Conservation (phyloP, 352 stramenopile species). For the Blastocystis sp. region DNA sequence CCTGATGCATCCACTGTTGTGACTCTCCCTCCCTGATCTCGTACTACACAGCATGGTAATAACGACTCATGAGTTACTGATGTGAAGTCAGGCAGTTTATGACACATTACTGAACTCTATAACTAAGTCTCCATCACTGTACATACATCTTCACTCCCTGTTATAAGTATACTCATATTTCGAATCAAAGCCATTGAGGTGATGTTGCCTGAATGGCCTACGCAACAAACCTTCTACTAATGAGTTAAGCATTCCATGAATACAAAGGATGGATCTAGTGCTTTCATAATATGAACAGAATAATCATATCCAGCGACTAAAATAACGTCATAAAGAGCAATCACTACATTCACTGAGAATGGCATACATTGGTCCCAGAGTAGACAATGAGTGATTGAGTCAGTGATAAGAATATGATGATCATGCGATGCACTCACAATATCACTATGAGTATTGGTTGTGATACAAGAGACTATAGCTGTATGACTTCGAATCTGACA, state of each 20-base stretch:
- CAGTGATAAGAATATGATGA: not conserved
- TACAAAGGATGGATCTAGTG: too few species aligned
- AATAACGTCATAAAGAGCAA: not conserved
- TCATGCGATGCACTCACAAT: not conserved
- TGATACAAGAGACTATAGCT: not conserved
- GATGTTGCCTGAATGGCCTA: not conserved
- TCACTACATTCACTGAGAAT: not conserved
- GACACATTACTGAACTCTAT: constrained; percentile 7
- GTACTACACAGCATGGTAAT: not conserved
- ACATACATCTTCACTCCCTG: not conserved
- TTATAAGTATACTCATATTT: not conserved
- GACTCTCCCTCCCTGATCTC: not conserved
- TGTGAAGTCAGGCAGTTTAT: not conserved
- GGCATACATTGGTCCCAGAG: not conserved
- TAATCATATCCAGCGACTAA: constrained; percentile 4
- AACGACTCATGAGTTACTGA: too few species aligned
- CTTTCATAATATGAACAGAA: not conserved
- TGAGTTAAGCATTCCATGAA: too few species aligned
- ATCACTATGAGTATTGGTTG: not conserved
- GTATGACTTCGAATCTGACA: not conserved
- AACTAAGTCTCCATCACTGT: not conserved
- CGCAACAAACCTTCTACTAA: too few species aligned
- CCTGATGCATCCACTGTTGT: not conserved
- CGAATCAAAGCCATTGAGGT: not conserved
- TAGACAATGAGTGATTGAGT: not conserved